These are phyloP conservation scores for Candida ficus DNA, from an alignment of 805 yeast genomes.

Conservation along the genomic window DNA sequence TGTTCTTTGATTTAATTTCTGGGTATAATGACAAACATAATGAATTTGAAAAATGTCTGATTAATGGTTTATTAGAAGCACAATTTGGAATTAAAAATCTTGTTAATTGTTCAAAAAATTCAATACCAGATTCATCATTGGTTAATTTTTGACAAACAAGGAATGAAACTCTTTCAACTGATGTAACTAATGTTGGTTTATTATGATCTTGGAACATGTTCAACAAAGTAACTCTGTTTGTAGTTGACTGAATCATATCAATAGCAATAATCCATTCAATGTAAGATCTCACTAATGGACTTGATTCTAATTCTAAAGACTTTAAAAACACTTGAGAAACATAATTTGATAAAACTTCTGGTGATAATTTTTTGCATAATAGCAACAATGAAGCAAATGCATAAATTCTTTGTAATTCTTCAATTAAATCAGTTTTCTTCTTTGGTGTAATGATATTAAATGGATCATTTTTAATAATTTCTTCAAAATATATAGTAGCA, in stretches of 20 bases:
- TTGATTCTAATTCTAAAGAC: conserved; percentile 55
- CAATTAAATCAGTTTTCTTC: conserved; percentile 60
- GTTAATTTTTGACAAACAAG: conserved; percentile 44
- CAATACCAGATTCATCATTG: conserved; percentile 13
- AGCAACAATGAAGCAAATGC: conserved; percentile 49
- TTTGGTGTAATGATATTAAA: conserved; percentile 44
- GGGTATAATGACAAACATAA: conserved; percentile 58
- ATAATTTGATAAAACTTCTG: conserved; percentile 18
- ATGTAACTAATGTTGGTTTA: conserved; percentile 42
- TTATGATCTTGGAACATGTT: conserved; percentile 29
- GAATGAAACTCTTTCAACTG: conserved; percentile 60
- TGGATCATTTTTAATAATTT: conserved; percentile 25
- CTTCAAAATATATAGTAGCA: conserved; percentile 20
- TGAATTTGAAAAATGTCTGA: conserved; percentile 81
- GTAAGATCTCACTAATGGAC: conserved; percentile 71
- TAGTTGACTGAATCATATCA: conserved; percentile 28
- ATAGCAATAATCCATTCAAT: conserved; percentile 73
- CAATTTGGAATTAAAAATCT: conserved; percentile 60
- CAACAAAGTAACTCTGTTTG: conserved; percentile 23
- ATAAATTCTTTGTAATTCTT: conserved; percentile 60
- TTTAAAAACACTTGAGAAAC: conserved; percentile 28
- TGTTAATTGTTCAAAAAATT: conserved; percentile 39
- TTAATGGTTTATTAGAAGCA: conserved; percentile 75
- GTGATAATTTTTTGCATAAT: conserved; percentile 32
- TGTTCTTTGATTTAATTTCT: conserved; percentile 23